Base-by-base conservation (phyloP, 306 rosid species). In the Malus domestica region DNA sequence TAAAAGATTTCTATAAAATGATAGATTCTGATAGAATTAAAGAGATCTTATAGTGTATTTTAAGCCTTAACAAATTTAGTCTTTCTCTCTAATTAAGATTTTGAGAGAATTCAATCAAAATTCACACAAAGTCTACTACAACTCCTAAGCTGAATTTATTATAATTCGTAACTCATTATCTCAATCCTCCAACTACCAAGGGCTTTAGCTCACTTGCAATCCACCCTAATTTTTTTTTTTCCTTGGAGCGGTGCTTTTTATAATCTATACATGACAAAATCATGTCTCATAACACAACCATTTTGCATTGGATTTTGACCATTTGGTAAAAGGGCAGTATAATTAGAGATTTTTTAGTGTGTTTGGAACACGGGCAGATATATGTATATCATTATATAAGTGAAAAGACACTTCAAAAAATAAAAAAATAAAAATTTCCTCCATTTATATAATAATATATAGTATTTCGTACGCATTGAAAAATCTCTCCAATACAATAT, bases 341-440 rank as follows among this genome's bases (percentile, higher is more conserved):
- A 51, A 33, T 5, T 33, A 33, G 7, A 33, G 6, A 33, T 33
- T 33, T 33, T 33, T 33, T 1, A 33, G 0, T 0, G 40, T 35
- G 2, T 35, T 0, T 35, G 0, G 0, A 35, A 35, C 2, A 35
- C 0, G 40, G 2, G 2, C 40, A 35, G 0, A 35, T 35, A 35
- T 33, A 33, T 33, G 38, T 33, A 33, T 35, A 1, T 35, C 40
- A 33, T 6, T 35, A 6, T 35, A 1, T 35, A 35, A 35, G 9
- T 1, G 1, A 6, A 35, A 35, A 35, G 8, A 35, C 0, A 6
- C 2, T 35, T 35, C 2, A 35, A 35, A 35, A 35, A 35, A 6
- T 27, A 27, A 27, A 27, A 27, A 27, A 27, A 27, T 2, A 35
- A 6, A 0, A 6, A 5, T 6, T 35, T 33, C 8, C 2, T 35